Conservation (phyloP, 1,284 basidiomycete species). For the Tilletiaria anomala region DNA sequence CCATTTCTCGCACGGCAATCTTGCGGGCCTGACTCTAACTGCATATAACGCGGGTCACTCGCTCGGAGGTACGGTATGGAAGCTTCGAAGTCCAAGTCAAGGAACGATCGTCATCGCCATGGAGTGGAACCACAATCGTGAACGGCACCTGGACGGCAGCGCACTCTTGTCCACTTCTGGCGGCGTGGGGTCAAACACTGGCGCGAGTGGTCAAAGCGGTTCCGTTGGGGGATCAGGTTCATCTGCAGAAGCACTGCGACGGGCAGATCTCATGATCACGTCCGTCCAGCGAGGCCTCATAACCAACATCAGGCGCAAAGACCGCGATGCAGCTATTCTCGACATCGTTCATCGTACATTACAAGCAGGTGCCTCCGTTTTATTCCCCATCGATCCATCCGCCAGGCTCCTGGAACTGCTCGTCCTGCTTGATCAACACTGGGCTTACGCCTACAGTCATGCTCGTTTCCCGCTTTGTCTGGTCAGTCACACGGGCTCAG, state of each 20-base stretch:
- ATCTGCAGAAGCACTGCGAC: conserved; percentile 21
- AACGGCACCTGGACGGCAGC: conserved; percentile 89
- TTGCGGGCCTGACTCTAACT: conserved; percentile 80
- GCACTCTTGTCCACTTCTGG: conserved; percentile 43
- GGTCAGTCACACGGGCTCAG: conserved; percentile 71
- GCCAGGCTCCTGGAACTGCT: conserved; percentile 84
- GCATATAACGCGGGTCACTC: conserved; percentile 93
- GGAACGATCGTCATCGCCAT: conserved; percentile 93
- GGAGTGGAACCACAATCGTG: conserved; percentile 89
- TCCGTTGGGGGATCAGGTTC: conserved; percentile 4
- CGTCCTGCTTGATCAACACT: conserved; percentile 90
- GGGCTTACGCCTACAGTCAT: conserved; percentile 66
- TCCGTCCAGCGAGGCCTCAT: conserved; percentile 66
- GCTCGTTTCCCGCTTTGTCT: conserved; percentile 54
- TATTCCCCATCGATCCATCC: conserved; percentile 85
- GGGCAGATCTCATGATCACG: conserved; percentile 60
- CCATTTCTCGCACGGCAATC: conserved; percentile 59
- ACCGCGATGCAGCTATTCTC: conserved; percentile 74
- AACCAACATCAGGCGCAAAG: conserved; percentile 71
- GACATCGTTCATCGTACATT: conserved; percentile 64
- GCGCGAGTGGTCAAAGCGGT: conserved; percentile 8
- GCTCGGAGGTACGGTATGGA: conserved; percentile 94
- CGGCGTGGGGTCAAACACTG: background rate
- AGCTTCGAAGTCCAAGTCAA: conserved; percentile 86
- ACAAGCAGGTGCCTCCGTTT: conserved; percentile 62